These are phyloP conservation scores for Hericium alpestre DNA, from an alignment of 768 basidiomycete genomes.

Conservation along the genomic window DNA sequence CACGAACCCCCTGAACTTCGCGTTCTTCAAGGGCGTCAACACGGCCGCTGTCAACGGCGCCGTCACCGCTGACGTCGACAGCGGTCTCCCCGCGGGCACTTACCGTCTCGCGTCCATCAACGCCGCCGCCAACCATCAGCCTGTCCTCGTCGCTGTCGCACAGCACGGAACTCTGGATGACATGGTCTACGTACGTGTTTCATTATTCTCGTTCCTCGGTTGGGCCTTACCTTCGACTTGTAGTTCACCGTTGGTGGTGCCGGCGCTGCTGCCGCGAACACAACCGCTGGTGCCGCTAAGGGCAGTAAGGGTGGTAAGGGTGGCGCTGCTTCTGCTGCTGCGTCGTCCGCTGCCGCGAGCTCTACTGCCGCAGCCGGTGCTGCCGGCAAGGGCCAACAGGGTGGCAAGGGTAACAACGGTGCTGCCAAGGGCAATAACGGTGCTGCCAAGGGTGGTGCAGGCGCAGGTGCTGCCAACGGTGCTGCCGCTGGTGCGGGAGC, in stretches of 20 bases:
- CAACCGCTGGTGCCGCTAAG: slow-evolving; percentile 1
- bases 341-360: slow-evolving; percentile 1
- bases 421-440: slow-evolving; percentile 4
- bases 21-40: slow-evolving; percentile 51
- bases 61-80: slow-evolving; percentile 27
- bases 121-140: slow-evolving; percentile 35
- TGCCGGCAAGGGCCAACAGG: background rate
- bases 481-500: slow-evolving; percentile 1
- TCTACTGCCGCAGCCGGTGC: background rate
- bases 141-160: slow-evolving; percentile 27
- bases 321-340: slow-evolving; percentile 2
- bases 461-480: slow-evolving; percentile 3
- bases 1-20: slow-evolving; percentile 39
- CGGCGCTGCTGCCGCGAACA: slow-evolving; percentile 5
- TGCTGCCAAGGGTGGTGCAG: slow-evolving; percentile 8
- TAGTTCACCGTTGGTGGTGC: slow-evolving; percentile 11
- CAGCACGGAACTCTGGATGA: slow-evolving; percentile 34
- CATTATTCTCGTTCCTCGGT: background rate
- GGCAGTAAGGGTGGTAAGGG: slow-evolving; percentile 2
- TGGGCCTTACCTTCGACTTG: background rate
- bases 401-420: slow-evolving; percentile 2
- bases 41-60: slow-evolving; percentile 31
- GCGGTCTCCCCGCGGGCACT: slow-evolving; percentile 32
- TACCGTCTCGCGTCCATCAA: slow-evolving; percentile 36
- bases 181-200: slow-evolving; percentile 25